Percentiles rank a stretch among this genome's conserved stretches.
Evolutionary conservation across 1,284 basidiomycete species (phyloP).

Genomic region (Sanghuangporus sanghuang): DNA sequence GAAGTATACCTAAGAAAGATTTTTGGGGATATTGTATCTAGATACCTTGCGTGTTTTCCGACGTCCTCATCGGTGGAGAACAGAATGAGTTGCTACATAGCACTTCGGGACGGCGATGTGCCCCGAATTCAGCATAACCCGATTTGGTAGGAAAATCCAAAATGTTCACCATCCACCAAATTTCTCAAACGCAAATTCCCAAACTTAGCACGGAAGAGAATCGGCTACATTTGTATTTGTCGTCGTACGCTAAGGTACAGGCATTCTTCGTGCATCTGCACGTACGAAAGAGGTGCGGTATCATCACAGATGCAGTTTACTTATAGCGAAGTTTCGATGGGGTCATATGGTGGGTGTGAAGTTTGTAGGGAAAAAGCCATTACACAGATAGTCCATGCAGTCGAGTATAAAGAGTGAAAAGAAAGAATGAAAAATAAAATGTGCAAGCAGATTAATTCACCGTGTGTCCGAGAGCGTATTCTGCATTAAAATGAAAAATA

Average conservation of each 20-base stretch:
- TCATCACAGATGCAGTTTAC: neutral
- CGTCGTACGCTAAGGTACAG: neutral
- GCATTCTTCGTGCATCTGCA: neutral
- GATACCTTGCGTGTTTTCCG: neutral
- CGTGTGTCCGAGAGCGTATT: conserved; percentile 8
- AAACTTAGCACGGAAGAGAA: neutral
- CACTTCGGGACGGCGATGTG: neutral
- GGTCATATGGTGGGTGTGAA: neutral
- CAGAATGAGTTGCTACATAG: neutral
- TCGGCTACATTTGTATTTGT: neutral
- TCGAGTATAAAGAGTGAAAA: neutral
- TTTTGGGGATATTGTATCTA: neutral
- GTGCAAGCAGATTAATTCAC: conserved; percentile 6
- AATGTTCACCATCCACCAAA: neutral
- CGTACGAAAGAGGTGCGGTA: neutral
- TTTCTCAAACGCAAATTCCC: neutral
- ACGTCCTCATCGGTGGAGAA: neutral
- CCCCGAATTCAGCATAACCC: neutral
- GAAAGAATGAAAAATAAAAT: neutral
- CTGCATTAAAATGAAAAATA: conserved; percentile 9
- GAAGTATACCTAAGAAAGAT: too few relatives aligned
- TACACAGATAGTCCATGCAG: conserved; percentile 10
- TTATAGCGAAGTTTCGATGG: neutral
- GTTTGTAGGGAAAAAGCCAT: neutral
- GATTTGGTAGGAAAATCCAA: neutral